Evolutionary conservation across 2,329 filamentous ascomycete genomes (phyloP), one percentile per base, ranked within the genome.

Genomic region (Basipetospora chlamydospora): DNA sequence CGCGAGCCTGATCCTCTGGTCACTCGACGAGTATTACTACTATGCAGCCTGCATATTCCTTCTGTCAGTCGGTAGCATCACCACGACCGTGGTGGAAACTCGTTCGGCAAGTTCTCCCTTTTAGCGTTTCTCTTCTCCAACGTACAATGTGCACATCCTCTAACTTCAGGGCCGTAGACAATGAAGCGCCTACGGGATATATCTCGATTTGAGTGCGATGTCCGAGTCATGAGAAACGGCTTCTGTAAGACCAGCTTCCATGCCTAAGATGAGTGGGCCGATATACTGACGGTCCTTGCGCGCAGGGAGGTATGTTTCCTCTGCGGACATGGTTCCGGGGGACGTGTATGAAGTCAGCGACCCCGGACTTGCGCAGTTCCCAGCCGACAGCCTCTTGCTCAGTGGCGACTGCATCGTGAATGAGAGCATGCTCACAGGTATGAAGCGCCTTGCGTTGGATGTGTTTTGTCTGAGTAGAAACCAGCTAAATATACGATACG

Each of bases 381-480:
- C 90, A 1, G 90, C 84, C 49, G 90, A 98, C 55, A 93, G 88
- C 54, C 63, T 98, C 23, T 62, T 98, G 5, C 67, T 98, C 0
- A 84, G 83, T 36, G 92, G 90, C 28, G 92, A 98, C 57, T 95
- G 87, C 50, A 96, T 98, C 43, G 87, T 98, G 45, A 98, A 98
- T 50, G 90, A 98, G 59, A 96, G 90, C 59, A 98, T 98, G 90
- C 72, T 98, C 25, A 98, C 90, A 26, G 58, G 58, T 58, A 46
- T 37, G 46, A n/a, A 4, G 12, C 7, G 23, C 6, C 26, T n/a
- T n/a, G n/a, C n/a, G n/a, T n/a, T n/a, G n/a, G n/a, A n/a, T n/a
- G n/a, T n/a, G n/a, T n/a, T n/a, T n/a, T n/a, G n/a, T n/a, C n/a
- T n/a, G n/a, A n/a, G n/a, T n/a, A n/a, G n/a, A n/a, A n/a, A n/a